Conservation (phyloP, 495 filamentous ascomycete genomes). For the Oleoguttula mirabilis region DNA sequence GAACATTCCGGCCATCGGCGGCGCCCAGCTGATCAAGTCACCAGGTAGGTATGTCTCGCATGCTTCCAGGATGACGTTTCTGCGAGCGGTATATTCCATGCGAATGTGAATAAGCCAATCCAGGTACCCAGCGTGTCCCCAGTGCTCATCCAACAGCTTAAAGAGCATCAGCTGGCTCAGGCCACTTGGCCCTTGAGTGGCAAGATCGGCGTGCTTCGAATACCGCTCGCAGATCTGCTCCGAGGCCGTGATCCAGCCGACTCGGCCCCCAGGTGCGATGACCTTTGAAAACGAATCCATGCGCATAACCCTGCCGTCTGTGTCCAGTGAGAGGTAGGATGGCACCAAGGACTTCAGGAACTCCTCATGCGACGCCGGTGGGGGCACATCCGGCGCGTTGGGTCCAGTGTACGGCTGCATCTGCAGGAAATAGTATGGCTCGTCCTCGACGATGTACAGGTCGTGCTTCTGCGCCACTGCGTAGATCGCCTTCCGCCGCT, state of each 20-base stretch:
- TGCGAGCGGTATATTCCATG: conserved; percentile 66
- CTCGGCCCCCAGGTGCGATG: conserved; percentile 47
- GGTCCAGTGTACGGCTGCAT: conserved; percentile 70
- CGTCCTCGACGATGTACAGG: conserved; percentile 81
- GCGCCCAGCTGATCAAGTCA: conserved; percentile 69
- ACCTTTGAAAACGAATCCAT: conserved; percentile 62
- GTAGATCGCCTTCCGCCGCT: conserved; percentile 61
- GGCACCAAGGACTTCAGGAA: conserved; percentile 51
- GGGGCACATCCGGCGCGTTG: conserved; percentile 37
- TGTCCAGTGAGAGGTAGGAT: conserved; percentile 49
- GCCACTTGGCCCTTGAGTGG: conserved; percentile 72
- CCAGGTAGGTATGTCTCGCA: conserved; percentile 69
- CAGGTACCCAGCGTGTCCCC: conserved; percentile 87
- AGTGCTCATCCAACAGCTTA: conserved; percentile 83
- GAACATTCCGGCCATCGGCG: conserved; percentile 94
- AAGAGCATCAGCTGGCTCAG: conserved; percentile 70
- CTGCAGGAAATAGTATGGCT: conserved; percentile 93
- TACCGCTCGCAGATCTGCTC: conserved; percentile 75
- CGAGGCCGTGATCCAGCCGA: conserved; percentile 60
- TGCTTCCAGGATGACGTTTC: conserved; percentile 66
- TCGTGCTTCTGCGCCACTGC: conserved; percentile 68
- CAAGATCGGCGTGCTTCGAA: conserved; percentile 61
- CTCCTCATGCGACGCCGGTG: conserved; percentile 43
- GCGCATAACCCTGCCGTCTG: conserved; percentile 55
- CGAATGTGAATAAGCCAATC: conserved; percentile 80